These are phyloP conservation scores for Coemansia sp. DNA, from an alignment of 192 early-diverging fungal species.

Conservation along the genomic window DNA sequence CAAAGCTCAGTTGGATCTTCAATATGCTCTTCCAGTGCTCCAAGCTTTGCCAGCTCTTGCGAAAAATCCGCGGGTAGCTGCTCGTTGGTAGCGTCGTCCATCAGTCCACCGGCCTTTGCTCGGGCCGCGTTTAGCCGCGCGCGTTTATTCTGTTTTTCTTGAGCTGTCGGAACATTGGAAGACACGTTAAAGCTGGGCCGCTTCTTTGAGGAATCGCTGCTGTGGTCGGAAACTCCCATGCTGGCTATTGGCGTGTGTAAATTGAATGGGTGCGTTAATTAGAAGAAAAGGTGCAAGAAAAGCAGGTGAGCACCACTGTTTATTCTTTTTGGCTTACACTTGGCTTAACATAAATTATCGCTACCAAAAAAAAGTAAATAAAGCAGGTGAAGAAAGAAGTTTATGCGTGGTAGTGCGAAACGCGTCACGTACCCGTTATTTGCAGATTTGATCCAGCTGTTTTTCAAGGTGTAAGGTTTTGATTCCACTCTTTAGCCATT, in stretches of 20 bases:
- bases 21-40: constrained; percentile 25
- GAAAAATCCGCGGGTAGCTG: constrained; percentile 48
- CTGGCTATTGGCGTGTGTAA: background rate
- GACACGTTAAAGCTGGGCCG: constrained; percentile 27
- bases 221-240: constrained; percentile 5
- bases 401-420: too few relatives aligned
- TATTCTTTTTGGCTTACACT: too few relatives aligned
- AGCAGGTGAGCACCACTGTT: too few relatives aligned
- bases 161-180: constrained; percentile 20
- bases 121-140: constrained; percentile 35
- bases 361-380: too few relatives aligned
- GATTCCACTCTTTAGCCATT: too few relatives aligned
- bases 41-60: constrained; percentile 49
- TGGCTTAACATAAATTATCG: too few relatives aligned
- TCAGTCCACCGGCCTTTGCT: constrained; percentile 19
- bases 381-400: too few relatives aligned
- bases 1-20: constrained; percentile 27
- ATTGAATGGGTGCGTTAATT: background rate
- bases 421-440: constrained; percentile 1
- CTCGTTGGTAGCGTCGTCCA: constrained; percentile 24
- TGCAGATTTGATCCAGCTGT: background rate
- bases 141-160: constrained; percentile 37
- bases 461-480: too few relatives aligned
- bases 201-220: constrained; percentile 10
- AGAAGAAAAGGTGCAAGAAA: background rate